Base-by-base conservation (phyloP, 1,139 yeast genomes). In the Magnusiomyces paraingens region DNA sequence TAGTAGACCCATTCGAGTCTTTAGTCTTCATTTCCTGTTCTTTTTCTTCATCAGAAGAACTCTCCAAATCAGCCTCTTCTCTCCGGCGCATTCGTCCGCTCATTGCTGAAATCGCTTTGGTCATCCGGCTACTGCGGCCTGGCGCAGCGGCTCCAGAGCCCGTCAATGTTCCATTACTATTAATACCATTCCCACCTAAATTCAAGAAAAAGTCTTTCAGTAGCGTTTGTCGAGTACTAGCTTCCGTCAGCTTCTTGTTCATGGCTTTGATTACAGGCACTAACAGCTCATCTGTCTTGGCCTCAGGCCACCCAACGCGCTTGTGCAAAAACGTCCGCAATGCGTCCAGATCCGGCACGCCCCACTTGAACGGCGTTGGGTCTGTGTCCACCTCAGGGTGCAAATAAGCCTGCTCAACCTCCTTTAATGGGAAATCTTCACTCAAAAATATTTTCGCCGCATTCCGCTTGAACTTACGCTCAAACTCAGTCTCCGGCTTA, bases 221-320 rank as follows among this genome's bases (percentile, higher is more conserved):
- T 12, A 17, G 22, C 21, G 43, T 40, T n/a, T 40, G 43, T 12
- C 43, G 18, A 12, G 43, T 21, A 40, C 21, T 40, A 3, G 22
- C 14, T 36, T 47, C 20, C 2, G 50, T 47, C 12, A n/a, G 38
- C 56, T 81, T 75, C 54, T 78, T 77, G 67, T 88, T 89, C 73
- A 90, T 78, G 61, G 84, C 93, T 62, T 84, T 77, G 18, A 94
- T 84, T 56, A 94, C 80, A 1, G 99, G 99, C n/a, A 91, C 78
- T 68, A 94, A 73, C 5, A 90, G 83, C 64, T 89, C 94, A 64
- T 93, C 96, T 1, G 90, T 84, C 56, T 80, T 77, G 14, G 78
- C 82, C 62, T 81, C 83, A 1, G 80, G 71, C 98, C 99, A 94
- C 2, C 91, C 90, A n/a, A 90, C 82, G 53, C 81, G 80, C 48